Evolutionary conservation across 352 stramenopile species (phyloP), one percentile per base, ranked within the genome.

Genomic region (Globisporangium irregulare): DNA sequence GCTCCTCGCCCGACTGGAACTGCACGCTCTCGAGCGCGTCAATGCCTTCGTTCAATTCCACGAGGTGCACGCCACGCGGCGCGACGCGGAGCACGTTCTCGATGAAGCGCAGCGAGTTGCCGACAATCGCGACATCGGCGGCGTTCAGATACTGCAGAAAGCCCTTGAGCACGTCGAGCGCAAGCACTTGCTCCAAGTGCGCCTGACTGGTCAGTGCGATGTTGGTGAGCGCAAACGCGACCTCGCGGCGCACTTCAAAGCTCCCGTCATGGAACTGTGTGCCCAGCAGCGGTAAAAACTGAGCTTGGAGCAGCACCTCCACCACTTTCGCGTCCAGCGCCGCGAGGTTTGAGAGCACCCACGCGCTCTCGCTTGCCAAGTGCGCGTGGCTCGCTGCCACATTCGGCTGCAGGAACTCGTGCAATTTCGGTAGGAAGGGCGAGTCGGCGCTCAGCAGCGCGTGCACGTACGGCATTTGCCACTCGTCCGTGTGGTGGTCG

Each of bases 21-120:
- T 94, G 84, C 34, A 95, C 79, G 24, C 73, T 85, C 67, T 95
- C 88, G 36, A 95, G 76, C 3, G 82, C 86, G 41, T 94, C 88
- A 36, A 94, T 94, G 51, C 88, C 88, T 25, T 84, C 82, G 54
- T 83, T 74, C 25, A 72, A 65, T 60, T 94, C 82, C 36, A 95
- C 70, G 2, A 92, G 58, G 15, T 75, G 73, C 4, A 91, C 79
- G 18, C 88, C 84, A 0, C 75, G 82, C 54, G 84, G 74, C 0
- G 82, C 77, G 3, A 82, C 71, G 43, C 80, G 82, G 59, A 95
- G 67, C n/a, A 95, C 83, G 22, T 89, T 87, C 62, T 95, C 86
- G 20, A 95, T 72, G 46, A 94, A 86, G 4, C 86, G 79, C 36
- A 95, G 70, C 59, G 85, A 92, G 55, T 91, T 93, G 27, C 79